Base-by-base conservation (phyloP, 352 stramenopile genomes). In the Achlya hypogyna region DNA sequence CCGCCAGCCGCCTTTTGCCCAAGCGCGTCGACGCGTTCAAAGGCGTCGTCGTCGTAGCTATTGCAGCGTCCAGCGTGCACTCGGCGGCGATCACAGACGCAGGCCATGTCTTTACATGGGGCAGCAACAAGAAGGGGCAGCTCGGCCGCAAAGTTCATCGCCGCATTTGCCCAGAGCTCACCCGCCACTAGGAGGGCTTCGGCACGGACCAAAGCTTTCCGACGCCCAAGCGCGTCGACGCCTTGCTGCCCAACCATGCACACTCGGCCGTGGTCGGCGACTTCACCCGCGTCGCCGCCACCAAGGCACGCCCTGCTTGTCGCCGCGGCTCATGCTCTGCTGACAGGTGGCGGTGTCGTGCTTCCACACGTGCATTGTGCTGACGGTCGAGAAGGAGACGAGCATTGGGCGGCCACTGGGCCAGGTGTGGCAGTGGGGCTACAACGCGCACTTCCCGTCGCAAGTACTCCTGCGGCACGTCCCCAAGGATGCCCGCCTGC, bases 341-440 rank as follows among this genome's bases (percentile, higher is more conserved):
- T 74, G 74, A 4, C 76, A 87, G 38, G 22, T 93, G 4, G 81
- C 84, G 20, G 78, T 89, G 29, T 90, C 82, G 28, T 83, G 89
- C 75, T 76, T 75, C 45, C 79, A 91, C 67, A 91, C 84, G 34
- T 87, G 78, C 43, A 77, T 91, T 9, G 74, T 93, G 14, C 52
- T 93, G 34, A 70, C 71, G 22, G 89, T 81, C 63, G 70, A 65
- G 63, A 72, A 77, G 51, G 85, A 89, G 32, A 75, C 78, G 45
- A n/a, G n/a, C n/a, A n/a, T n/a, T 73, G 76, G 42, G 78, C 71
- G 43, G n/a, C 28, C 6, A 16, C n/a, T 23, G 32, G 81, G 84
- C 31, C 80, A 93, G 34, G 76, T 91, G 49, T 93, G 81, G 82
- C 82, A 90, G 54, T 93, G 86, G 65, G 84, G 82, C 12, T 87